Percentiles rank a stretch among this genome's conserved stretches.
Evolutionary conservation across 1,284 basidiomycete species (phyloP).

Genomic region (Trichosporon coremiiforme): DNA sequence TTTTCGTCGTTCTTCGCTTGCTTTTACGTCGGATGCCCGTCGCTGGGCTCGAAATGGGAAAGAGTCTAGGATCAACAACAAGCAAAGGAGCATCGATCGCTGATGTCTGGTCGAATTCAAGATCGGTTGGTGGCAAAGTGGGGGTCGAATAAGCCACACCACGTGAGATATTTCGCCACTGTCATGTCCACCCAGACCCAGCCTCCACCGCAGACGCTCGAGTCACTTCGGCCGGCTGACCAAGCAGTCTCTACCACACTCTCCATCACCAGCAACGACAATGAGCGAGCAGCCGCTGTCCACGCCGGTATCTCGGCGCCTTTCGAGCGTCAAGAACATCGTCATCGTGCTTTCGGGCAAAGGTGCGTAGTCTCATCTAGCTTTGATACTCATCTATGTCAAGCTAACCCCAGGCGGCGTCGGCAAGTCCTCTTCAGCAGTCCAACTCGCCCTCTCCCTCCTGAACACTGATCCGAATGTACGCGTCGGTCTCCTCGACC

Average conservation of each 20-base stretch:
- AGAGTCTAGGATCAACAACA: neutral
- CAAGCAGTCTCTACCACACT: neutral
- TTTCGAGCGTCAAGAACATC: conserved; percentile 76
- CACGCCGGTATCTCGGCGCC: conserved; percentile 65
- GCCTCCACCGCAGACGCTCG: neutral
- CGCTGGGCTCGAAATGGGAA: neutral
- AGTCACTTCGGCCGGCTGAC: conserved; percentile 9
- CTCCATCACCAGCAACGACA: neutral
- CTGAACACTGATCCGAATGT: conserved; percentile 64
- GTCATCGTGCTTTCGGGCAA: conserved; percentile 95
- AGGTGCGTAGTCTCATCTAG: conserved; percentile 42
- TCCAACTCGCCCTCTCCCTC: conserved; percentile 88
- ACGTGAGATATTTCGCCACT: conserved; percentile 18
- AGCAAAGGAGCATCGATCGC: neutral
- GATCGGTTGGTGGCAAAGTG: conserved; percentile 14
- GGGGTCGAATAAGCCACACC: neutral
- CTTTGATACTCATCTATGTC: too few species aligned
- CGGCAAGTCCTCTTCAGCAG: conserved; percentile 93
- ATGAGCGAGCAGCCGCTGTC: conserved; percentile 49
- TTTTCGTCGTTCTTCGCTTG: neutral
- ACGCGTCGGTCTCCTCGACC: conserved; percentile 87
- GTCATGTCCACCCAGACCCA: neutral
- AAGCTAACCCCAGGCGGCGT: conserved; percentile 69
- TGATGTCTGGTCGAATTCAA: conserved; percentile 3
- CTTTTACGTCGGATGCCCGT: neutral